Evolutionary conservation across 2,329 filamentous ascomycete genomes (phyloP).

Genomic region (Aciculosporium take): DNA sequence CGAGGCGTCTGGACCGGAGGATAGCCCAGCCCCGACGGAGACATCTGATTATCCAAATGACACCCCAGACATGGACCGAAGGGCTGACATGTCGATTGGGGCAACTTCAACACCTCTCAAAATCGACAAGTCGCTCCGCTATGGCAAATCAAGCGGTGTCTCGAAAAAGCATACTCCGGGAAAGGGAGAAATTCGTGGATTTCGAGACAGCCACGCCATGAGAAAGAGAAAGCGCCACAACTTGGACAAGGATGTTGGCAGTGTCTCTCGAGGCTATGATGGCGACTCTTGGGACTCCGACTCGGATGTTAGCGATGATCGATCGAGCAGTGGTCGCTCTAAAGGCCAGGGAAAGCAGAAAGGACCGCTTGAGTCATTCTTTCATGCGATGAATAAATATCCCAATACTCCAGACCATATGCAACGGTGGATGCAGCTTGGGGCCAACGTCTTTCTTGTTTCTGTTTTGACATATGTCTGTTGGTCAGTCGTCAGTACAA

Average conservation of each 20-base stretch:
- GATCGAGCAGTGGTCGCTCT: conserved; percentile 11
- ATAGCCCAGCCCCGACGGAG: conserved; percentile 46
- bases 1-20: conserved; percentile 43
- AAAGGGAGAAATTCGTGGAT: conserved; percentile 47
- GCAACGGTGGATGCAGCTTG: conserved; percentile 43
- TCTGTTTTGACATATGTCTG: conserved; percentile 47
- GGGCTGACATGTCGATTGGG: conserved; percentile 27
- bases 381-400: conserved; percentile 40
- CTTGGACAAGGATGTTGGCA: conserved; percentile 37
- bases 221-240: conserved; percentile 41
- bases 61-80: conserved; percentile 36
- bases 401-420: conserved; percentile 45
- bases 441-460: conserved; percentile 51
- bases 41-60: conserved; percentile 37
- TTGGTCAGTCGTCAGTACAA: conserved; percentile 53
- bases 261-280: conserved; percentile 27
- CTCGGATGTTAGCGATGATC: conserved; percentile 25
- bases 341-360: conserved; percentile 11
- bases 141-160: conserved; percentile 24
- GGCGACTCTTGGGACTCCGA: conserved; percentile 35
- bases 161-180: conserved; percentile 35
- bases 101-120: conserved; percentile 32
- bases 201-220: conserved; percentile 24
- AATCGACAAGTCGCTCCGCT: conserved; percentile 31
- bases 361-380: conserved; percentile 27